Conservation (phyloP, 2,329 filamentous ascomycete species). For the Corniculantispora saksenae region DNA sequence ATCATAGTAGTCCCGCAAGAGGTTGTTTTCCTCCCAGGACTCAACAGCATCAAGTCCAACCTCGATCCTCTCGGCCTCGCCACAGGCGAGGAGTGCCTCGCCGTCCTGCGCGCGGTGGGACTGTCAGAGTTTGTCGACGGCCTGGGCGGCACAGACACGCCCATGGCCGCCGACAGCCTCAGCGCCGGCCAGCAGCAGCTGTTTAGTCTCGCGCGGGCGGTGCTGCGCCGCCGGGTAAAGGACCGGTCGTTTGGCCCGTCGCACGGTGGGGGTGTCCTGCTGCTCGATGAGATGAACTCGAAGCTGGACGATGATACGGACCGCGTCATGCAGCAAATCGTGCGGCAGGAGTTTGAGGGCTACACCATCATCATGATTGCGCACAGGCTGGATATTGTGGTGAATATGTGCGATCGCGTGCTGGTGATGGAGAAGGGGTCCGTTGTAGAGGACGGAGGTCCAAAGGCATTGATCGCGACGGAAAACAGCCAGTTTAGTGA, state of each 20-base stretch:
- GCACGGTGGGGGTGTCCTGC: background rate
- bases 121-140: slow-evolving; percentile 35
- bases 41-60: slow-evolving; percentile 42
- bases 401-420: slow-evolving; percentile 64
- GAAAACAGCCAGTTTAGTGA: slow-evolving; percentile 50
- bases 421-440: slow-evolving; percentile 63
- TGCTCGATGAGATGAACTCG: slow-evolving; percentile 4
- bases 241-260: background rate
- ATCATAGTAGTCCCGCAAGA: slow-evolving; percentile 58
- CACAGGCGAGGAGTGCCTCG: slow-evolving; percentile 35
- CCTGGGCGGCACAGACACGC: slow-evolving; percentile 35
- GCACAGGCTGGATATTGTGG: slow-evolving; percentile 63
- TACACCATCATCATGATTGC: slow-evolving; percentile 50
- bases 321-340: slow-evolving; percentile 31
- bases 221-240: slow-evolving; percentile 45
- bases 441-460: slow-evolving; percentile 62
- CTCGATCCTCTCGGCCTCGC: slow-evolving; percentile 42
- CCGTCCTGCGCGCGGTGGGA: slow-evolving; percentile 37
- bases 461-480: slow-evolving; percentile 53
- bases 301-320: slow-evolving; percentile 36
- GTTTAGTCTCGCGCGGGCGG: slow-evolving; percentile 61
- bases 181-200: slow-evolving; percentile 64
- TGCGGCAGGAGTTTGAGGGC: slow-evolving; percentile 30
- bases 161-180: slow-evolving; percentile 50
- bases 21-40: slow-evolving; percentile 50